Evolutionary conservation across 805 yeast genomes (phyloP), one percentile per base, ranked within the genome.

Genomic region (Candida tammaniensis): DNA sequence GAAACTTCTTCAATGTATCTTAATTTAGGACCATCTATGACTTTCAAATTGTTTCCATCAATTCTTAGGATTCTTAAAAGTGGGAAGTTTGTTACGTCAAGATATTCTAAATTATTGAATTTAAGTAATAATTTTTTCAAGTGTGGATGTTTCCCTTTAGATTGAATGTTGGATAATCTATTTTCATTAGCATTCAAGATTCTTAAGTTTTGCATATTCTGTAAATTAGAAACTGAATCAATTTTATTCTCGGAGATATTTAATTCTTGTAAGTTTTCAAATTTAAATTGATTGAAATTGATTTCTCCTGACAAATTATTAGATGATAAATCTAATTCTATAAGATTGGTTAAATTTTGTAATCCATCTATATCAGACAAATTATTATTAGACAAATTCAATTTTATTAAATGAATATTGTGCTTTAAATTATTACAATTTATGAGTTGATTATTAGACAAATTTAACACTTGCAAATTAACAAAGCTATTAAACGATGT

Each of bases 161-260:
- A 42, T 3, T 38, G 38, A 5, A 56, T 31, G 7, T 42, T 23
- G 5, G 16, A 36, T 27, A 76, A 36, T 17, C 47, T 49, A 43
- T 76, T 76, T 10, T 65, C 70, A 35, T 67, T 68, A 24, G 61
- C 51, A 23, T 72, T 66, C 26, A 76, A 49, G 5, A 63, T 48
- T 13, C 68, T 45, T 38, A 76, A 50, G 15, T 48, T 48, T 1
- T 60, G 52, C 23, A 70, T 44, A 5, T 41, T 38, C 14, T 67
- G 70, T 7, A 74, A 33, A 4, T 71, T 70, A 0, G 14, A 13
- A 2, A 76, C 35, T 1, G 40, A 26, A 3, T 46, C 35, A 11
- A 76, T 44, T n/a, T 46, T 46, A 45, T 76, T 76, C 12, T 64
- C 69, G 12, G 70, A 60, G 27, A 75, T 29, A 17, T 64, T 57